phyloP scores from a whole-genome alignment of 352 stramenopile species.

The Globisporangium lucens region DNA sequence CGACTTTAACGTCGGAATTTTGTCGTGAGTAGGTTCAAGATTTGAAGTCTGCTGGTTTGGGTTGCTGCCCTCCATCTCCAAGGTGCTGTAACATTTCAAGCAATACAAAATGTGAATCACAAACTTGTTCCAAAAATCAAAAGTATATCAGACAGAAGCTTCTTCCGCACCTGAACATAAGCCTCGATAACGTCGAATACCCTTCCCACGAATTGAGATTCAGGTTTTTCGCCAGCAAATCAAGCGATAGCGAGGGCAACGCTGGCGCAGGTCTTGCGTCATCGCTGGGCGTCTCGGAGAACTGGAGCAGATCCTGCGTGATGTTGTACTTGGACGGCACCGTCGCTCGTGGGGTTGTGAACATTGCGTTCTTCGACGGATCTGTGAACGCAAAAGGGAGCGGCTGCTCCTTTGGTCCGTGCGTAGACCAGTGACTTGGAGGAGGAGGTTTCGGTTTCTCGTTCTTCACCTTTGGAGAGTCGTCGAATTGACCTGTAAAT shows the following conservation, averaged over 20 bases:
- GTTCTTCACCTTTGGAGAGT: conserved; percentile 1
- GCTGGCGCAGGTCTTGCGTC: conserved; percentile 14
- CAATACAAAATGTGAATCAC: not conserved
- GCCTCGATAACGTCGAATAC: conserved; percentile 69
- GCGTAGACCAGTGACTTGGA: not conserved
- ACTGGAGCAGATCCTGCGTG: conserved; percentile 23
- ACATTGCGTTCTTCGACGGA: conserved; percentile 15
- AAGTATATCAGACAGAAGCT: not conserved
- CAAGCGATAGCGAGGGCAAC: conserved; percentile 22
- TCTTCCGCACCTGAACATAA: conserved; percentile 60
- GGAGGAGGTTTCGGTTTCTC: not conserved
- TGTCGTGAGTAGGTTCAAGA: not conserved
- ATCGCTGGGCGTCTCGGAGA: conserved; percentile 9
- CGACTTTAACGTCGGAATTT: not conserved
- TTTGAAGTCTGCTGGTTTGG: not conserved
- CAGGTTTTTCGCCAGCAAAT: conserved; percentile 37
- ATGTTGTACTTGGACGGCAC: conserved; percentile 20
- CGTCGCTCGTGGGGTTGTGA: conserved; percentile 15
- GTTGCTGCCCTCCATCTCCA: conserved; percentile 23
- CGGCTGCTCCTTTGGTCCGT: conserved; percentile 1
- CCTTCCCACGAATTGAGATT: conserved; percentile 61
- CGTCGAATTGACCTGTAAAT: conserved; percentile 14
- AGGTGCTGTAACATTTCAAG: conserved; percentile 13
- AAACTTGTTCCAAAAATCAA: not conserved
- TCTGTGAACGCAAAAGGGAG: conserved; percentile 19